Base-by-base conservation (phyloP, 192 early-diverging fungal genomes). In the Backusella liffmaniae region DNA sequence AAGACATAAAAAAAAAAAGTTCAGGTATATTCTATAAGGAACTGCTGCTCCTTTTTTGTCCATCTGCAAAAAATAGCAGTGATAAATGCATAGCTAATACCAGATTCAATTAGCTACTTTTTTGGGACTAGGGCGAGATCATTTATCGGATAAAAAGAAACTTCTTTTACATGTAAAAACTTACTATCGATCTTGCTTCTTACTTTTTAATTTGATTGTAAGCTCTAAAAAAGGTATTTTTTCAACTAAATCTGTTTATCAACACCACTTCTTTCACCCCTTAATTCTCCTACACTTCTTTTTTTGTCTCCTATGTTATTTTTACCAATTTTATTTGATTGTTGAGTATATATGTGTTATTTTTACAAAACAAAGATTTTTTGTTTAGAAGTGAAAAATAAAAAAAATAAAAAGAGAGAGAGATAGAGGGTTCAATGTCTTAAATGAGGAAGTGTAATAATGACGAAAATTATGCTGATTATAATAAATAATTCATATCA, bases 41-140 rank as follows among this genome's bases (percentile, higher is more conserved):
- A 59, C 56, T 59, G 56, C 56, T 59, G 56, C 56, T 62, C 56
- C 56, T 62, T 62, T 62, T 56, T 62, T 29, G 26, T 26, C 9
- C 56, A 62, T 62, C 56, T 62, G 56, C 56, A 62, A 62, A 62
- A 62, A 8, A 62, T 62, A 62, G 56, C 56, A 62, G 56, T 62
- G 56, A 62, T 62, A 29, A 62, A 62, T 62, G 56, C 56, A 62
- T 62, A 62, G 56, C 56, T 62, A 62, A 62, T 62, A 62, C 21
- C 56, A 62, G 23, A 62, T 62, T 29, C 56, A 62, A 62, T 62
- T 62, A 62, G 56, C 26, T 62, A 62, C 56, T 29, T 62, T 62
- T 62, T 62, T 62, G 12, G 56, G 9, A 62, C 23, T 62, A 62
- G 56, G 9, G 3, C 56, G 26, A 62, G 23, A 62, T 62, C 56